Evolutionary conservation across 306 rosid species (phyloP), one percentile per base, ranked within the genome.

Genomic region (Aeschynomene evenia): DNA sequence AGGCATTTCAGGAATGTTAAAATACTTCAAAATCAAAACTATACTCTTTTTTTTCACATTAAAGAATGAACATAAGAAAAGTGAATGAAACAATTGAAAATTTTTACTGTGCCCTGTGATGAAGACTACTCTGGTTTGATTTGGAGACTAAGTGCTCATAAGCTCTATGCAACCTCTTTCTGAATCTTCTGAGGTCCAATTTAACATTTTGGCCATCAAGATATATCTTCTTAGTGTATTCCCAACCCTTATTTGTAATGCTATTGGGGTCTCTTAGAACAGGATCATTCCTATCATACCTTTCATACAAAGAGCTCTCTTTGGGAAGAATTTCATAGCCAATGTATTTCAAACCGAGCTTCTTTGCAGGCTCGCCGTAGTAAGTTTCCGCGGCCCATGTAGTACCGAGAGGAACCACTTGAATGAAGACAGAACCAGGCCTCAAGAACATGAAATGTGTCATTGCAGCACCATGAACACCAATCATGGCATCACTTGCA

Each of bases 381-480:
- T 87, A 95, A 0, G 87, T 84, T 62, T 88, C 91, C 6, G 99
- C 97, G 10, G 99, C 95, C 99, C 99, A 95, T 4, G 15, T 78
- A 0, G 91, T 86, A 5, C 99, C 99, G 2, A 95, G 86, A 9
- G 97, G 99, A 66, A 95, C 51, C 22, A 91, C 89, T 84, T 95
- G 99, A 68, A 95, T 91, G 46, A 91, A 89, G 70, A 90, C 85
- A 19, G 78, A 79, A 1, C 80, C 75, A 13, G 97, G 96, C 63
- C 73, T 91, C 91, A 95, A 51, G 72, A 95, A 95, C 31, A 95
- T 23, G 39, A 83, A 89, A 68, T 95, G 99, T 2, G 99, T 95
- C 99, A 95, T 85, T 14, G 99, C 99, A 6, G 99, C 99, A 6
- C 99, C 99, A 76, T 95, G 99, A 9, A 89, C 97, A 5, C 99